Conservation (phyloP, 768 basidiomycete genomes). For the Kwoniella europaea region DNA sequence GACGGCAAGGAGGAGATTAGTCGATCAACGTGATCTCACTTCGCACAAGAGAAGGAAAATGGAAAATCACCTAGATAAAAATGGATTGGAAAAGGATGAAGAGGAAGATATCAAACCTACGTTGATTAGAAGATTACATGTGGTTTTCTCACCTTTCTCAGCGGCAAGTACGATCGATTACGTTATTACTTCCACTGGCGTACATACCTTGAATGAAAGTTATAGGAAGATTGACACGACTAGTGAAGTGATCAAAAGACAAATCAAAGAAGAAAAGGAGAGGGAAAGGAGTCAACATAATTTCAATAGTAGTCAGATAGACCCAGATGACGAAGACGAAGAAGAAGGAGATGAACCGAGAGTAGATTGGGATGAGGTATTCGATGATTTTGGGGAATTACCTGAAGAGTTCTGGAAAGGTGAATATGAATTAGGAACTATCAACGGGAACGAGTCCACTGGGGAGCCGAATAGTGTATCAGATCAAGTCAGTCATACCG, state of each 20-base stretch:
- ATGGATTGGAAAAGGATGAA: slow-evolving; percentile 25
- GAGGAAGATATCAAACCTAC: slow-evolving; percentile 54
- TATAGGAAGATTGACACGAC: slow-evolving; percentile 30
- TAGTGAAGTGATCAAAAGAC: slow-evolving; percentile 15
- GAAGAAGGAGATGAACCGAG: slow-evolving; percentile 1
- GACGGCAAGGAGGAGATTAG: slow-evolving; percentile 70
- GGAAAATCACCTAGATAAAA: slow-evolving; percentile 27
- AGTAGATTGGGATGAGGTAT: slow-evolving; percentile 18
- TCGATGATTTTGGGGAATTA: slow-evolving; percentile 30
- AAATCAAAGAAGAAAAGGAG: slow-evolving; percentile 2
- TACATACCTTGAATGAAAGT: slow-evolving; percentile 55
- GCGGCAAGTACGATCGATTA: slow-evolving; percentile 73
- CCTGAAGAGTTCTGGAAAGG: slow-evolving; percentile 30
- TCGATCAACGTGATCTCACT: slow-evolving; percentile 56
- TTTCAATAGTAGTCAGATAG: background rate
- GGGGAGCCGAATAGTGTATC: background rate
- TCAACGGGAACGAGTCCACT: background rate
- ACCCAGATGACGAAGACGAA: background rate
- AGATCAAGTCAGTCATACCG: background rate
- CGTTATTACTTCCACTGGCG: slow-evolving; percentile 69
- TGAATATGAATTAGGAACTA: background rate
- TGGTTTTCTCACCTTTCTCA: slow-evolving; percentile 75
- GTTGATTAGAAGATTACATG: slow-evolving; percentile 71
- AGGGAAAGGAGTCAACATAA: background rate
- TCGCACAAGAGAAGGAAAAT: slow-evolving; percentile 52